Percentiles rank a stretch among this genome's conserved stretches.
Conservation (phyloP, 805 yeast species). For the Metschnikowia lunata region DNA sequence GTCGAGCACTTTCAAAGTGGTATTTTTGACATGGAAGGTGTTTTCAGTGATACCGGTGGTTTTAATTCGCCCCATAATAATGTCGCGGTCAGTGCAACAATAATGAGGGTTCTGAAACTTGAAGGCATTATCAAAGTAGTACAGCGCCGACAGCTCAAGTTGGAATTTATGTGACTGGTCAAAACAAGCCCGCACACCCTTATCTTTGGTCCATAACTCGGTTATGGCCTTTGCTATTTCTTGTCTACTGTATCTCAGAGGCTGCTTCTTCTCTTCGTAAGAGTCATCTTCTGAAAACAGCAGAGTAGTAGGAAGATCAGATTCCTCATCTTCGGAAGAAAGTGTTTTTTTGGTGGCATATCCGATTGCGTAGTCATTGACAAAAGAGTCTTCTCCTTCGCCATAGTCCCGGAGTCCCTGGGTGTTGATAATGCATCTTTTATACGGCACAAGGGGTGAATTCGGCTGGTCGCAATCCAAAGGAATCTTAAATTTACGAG, state of each 20-base stretch:
- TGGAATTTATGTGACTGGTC: constrained; percentile 71
- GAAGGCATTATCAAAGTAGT: constrained; percentile 71
- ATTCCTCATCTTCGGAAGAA: constrained; percentile 3
- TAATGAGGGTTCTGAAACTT: constrained; percentile 63
- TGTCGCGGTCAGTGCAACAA: constrained; percentile 74
- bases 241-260: constrained; percentile 26
- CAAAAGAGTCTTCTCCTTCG: constrained; percentile 9
- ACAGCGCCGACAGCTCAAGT: constrained; percentile 75
- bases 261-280: constrained; percentile 3
- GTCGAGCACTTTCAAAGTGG: constrained; percentile 74
- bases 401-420: constrained; percentile 24
- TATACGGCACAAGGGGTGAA: constrained; percentile 43
- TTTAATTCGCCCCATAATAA: constrained; percentile 84
- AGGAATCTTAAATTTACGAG: constrained; percentile 57
- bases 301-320: constrained; percentile 12
- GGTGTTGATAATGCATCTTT: constrained; percentile 49
- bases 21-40: constrained; percentile 58
- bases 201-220: constrained; percentile 65
- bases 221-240: constrained; percentile 69
- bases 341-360: constrained; percentile 7
- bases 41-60: constrained; percentile 95
- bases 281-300: constrained; percentile 9
- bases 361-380: constrained; percentile 15
- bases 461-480: constrained; percentile 59
- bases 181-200: constrained; percentile 59